Evolutionary conservation across 441 rosid genomes (phyloP), one percentile per base, ranked within the genome.

Genomic region (Pelargonium australe): DNA sequence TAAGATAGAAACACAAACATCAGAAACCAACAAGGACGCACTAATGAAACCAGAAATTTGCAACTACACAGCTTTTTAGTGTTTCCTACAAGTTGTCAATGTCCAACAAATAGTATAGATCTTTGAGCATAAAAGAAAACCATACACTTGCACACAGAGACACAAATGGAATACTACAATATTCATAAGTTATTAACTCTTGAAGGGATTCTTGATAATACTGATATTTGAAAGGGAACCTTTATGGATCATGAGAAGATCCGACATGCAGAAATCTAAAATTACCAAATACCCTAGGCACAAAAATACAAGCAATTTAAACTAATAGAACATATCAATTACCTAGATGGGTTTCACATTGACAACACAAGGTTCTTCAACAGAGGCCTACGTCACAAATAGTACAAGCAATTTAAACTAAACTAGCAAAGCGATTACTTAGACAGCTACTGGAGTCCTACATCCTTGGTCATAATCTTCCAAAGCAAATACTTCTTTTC

Each of bases 1-100:
- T 64, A 72, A 67, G 72, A n/a, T 19, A 67, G 67, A 70, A 45
- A 65, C 67, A 62, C 53, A 76, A 70, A 49, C 57, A 71, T 63
- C 65, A 76, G 64, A 78, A 69, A 63, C 17, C 25, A 13, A 58
- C 25, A 10, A 16, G 19, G 2, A 7, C 3, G 7, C 62, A 57
- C 16, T 6, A 57, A 16, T 16, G 4, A 57, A 41, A 41, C 10
- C 45, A 41, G 45, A 41, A 41, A 41, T 5, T 41, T 5, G 7
- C 45, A 6, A 28, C 31, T 10, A 49, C 55, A 49, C 14, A 49
- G 55, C 55, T 4, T 45, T 10, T 49, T 49, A n/a, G 55, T 49
- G 5, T 49, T 10, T 49, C 13, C 49, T 44, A 8, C 49, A 44
- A 45, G 51, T 13, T 45, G 51, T 45, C 12, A 45, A 45, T 13